Evolutionary conservation across 176 grass and related monocot genomes (phyloP).

Genomic region (Aegilops longissima): DNA sequence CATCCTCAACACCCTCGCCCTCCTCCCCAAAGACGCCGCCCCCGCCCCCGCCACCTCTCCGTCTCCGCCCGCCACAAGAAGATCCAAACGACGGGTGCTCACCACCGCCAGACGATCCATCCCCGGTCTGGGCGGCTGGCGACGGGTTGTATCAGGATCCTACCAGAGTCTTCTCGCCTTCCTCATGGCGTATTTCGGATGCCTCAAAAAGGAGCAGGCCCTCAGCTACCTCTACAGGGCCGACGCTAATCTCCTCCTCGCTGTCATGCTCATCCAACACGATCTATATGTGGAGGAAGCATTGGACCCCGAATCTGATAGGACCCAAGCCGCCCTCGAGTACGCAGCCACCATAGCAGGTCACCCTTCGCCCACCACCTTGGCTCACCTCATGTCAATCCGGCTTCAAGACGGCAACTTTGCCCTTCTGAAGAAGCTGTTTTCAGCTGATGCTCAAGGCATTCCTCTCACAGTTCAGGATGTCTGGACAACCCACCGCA

Average conservation of each 20-base stretch:
- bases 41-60: not conserved
- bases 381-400: not conserved
- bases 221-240: not conserved
- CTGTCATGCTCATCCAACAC: not conserved
- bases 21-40: not conserved
- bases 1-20: not conserved
- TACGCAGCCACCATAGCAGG: not conserved
- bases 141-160: not conserved
- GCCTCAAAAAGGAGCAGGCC: not conserved
- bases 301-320: not conserved
- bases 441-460: not conserved
- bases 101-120: too few species aligned
- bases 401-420: not conserved
- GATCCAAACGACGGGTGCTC: not conserved
- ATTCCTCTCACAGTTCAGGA: not conserved
- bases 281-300: not conserved
- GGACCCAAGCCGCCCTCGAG: not conserved
- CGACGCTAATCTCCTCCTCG: not conserved
- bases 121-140: not conserved
- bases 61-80: not conserved
- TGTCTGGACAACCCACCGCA: not conserved
- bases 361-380: not conserved
- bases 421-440: not conserved
- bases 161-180: not conserved
- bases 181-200: not conserved